These are phyloP conservation scores for Pistacia vera DNA, from an alignment of 345 rosid species.

Conservation along the genomic window DNA sequence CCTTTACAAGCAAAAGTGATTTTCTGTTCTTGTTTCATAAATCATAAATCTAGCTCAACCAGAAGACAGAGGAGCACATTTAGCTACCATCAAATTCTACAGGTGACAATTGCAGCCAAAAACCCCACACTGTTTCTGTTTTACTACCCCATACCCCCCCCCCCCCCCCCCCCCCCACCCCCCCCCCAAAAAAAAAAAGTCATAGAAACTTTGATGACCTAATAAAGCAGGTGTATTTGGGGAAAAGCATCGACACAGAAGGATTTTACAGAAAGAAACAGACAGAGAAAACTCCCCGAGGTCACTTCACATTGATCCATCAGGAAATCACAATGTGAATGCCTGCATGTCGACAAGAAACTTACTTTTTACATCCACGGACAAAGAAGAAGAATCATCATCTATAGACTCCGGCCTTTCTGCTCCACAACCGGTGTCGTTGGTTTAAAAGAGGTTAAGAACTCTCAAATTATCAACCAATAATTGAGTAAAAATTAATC, in stretches of 20 bases:
- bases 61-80: neutral
- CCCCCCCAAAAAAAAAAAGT: neutral
- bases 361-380: conserved; percentile 42
- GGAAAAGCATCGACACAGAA: too few relatives aligned
- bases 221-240: neutral
- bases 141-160: neutral
- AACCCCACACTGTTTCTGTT: neutral
- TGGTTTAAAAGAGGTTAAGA: conserved; percentile 48
- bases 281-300: neutral
- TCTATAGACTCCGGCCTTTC: conserved; percentile 32
- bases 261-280: too few relatives aligned
- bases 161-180: too few relatives aligned
- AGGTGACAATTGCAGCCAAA: neutral
- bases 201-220: neutral
- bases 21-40: conserved; percentile 4
- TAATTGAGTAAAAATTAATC: conserved; percentile 4
- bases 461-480: conserved; percentile 22
- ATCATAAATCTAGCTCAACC: neutral
- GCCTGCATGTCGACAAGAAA: conserved; percentile 2
- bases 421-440: conserved; percentile 31
- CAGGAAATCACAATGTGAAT: neutral
- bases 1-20: neutral
- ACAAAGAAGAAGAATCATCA: conserved; percentile 32
- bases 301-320: neutral
- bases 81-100: neutral